Percentiles rank a stretch among this genome's conserved stretches.
phyloP scores from a whole-genome alignment of 805 yeast species.

The Kregervanrija fluxuum region DNA sequence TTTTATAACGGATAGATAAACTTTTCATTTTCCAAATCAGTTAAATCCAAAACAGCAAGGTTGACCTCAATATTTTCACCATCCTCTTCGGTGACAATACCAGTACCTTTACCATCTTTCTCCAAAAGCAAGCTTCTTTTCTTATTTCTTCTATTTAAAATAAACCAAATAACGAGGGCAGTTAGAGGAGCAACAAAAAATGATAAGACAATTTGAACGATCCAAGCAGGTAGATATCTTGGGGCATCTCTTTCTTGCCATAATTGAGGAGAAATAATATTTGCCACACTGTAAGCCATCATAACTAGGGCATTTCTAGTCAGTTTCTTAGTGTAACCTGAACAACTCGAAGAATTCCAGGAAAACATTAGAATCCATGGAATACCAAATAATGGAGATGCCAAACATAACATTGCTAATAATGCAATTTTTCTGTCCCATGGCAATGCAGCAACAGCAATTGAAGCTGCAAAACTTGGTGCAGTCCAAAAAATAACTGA shows the following conservation, averaged over 20 bases:
- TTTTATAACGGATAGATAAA: constrained; percentile 42
- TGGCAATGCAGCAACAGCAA: constrained; percentile 38
- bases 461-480: constrained; percentile 36
- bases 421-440: constrained; percentile 39
- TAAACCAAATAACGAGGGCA: constrained; percentile 35
- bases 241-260: constrained; percentile 47
- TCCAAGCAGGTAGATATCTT: constrained; percentile 43
- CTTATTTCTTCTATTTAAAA: constrained; percentile 38
- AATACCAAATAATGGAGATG: constrained; percentile 32
- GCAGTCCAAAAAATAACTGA: constrained; percentile 17
- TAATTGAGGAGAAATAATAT: constrained; percentile 49
- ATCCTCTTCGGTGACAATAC: constrained; percentile 23
- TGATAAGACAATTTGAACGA: constrained; percentile 47
- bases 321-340: constrained; percentile 45
- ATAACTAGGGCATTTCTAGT: constrained; percentile 41
- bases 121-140: constrained; percentile 11
- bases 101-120: constrained; percentile 14
- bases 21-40: constrained; percentile 44
- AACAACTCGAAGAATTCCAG: constrained; percentile 25
- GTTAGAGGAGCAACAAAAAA: constrained; percentile 39
- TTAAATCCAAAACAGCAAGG: constrained; percentile 41
- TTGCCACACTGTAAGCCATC: constrained; percentile 41
- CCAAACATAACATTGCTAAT: constrained; percentile 41
- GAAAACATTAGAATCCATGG: constrained; percentile 21
- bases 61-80: constrained; percentile 25